A percentile compares a stretch with the other conserved stretches of the same genome.
These are phyloP conservation scores for Fusarium drepaniforme DNA, from an alignment of 2,329 filamentous ascomycete species.

Conservation along the genomic window DNA sequence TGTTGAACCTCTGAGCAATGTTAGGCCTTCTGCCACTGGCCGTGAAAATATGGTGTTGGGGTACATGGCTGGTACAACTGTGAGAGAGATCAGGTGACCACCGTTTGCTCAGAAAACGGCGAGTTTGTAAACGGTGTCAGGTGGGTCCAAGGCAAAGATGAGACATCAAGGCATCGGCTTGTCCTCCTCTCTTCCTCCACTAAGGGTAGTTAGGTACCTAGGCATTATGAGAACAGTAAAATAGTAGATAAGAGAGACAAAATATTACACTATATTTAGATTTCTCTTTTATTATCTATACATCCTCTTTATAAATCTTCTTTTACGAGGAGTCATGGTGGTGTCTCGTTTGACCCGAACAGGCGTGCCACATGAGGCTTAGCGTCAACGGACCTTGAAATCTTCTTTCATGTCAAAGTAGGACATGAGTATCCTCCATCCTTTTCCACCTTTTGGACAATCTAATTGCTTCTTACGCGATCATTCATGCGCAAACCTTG, in stretches of 20 bases:
- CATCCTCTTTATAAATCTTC: background rate
- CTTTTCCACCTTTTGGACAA: conserved; percentile 3
- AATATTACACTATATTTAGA: background rate
- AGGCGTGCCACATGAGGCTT: conserved; percentile 6
- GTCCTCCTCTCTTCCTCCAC: background rate
- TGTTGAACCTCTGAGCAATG: background rate
- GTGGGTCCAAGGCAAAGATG: background rate
- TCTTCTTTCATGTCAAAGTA: conserved; percentile 32
- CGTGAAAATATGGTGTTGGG: background rate
- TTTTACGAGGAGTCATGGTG: background rate
- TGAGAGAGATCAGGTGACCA: background rate
- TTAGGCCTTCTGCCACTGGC: background rate
- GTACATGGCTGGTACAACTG: background rate
- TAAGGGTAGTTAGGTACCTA: background rate
- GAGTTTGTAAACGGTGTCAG: conserved; percentile 10
- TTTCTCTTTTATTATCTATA: background rate
- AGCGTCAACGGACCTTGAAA: conserved; percentile 27
- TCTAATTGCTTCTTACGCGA: background rate
- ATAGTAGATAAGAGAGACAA: background rate
- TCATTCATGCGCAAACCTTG: background rate
- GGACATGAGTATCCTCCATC: conserved; percentile 28
- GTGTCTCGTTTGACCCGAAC: background rate
- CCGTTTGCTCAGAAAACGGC: conserved; percentile 5
- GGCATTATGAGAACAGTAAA: background rate
- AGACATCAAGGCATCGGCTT: background rate